Conservation (phyloP, 495 filamentous ascomycete species). For the Trichoderma parareesei region DNA sequence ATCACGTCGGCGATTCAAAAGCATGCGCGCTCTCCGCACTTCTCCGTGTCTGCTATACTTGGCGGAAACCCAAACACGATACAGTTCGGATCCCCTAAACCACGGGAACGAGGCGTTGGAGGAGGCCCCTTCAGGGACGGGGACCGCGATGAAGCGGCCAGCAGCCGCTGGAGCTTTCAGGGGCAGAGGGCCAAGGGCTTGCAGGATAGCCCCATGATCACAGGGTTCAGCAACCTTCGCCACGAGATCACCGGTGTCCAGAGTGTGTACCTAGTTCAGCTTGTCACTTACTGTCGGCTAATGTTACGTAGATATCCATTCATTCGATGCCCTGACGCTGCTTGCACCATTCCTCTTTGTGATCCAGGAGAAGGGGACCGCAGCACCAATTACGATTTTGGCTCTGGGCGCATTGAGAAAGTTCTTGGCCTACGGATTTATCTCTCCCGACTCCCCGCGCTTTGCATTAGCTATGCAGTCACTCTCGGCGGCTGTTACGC, state of each 20-base stretch:
- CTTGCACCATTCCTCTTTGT: conserved; percentile 96
- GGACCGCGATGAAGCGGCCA: conserved; percentile 33
- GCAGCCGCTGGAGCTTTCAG: conserved; percentile 74
- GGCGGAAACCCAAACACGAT: conserved; percentile 60
- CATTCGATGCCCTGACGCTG: conserved; percentile 82
- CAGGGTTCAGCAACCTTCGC: conserved; percentile 83
- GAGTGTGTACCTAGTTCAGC: conserved; percentile 37
- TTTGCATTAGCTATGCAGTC: conserved; percentile 89
- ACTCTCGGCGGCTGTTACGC: conserved; percentile 88
- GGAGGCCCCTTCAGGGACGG: conserved; percentile 21
- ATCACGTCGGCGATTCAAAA: conserved; percentile 98
- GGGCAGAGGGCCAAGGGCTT: conserved; percentile 98
- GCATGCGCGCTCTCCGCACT: conserved; percentile 92
- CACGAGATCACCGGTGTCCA: conserved; percentile 86
- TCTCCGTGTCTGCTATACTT: conserved; percentile 91
- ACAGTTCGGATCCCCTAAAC: conserved; percentile 37
- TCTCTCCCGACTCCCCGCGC: conserved; percentile 71
- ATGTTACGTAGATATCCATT: conserved; percentile 59
- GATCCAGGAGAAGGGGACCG: conserved; percentile 91
- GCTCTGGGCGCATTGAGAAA: conserved; percentile 94
- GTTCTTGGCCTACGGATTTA: conserved; percentile 91
- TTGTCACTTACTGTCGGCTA: conserved; percentile 13
- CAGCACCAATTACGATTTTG: conserved; percentile 90
- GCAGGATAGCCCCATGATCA: conserved; percentile 96
- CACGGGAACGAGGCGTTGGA: conserved; percentile 25